Base-by-base conservation (phyloP, 495 filamentous ascomycete species). In the Penicillium turbatum region DNA sequence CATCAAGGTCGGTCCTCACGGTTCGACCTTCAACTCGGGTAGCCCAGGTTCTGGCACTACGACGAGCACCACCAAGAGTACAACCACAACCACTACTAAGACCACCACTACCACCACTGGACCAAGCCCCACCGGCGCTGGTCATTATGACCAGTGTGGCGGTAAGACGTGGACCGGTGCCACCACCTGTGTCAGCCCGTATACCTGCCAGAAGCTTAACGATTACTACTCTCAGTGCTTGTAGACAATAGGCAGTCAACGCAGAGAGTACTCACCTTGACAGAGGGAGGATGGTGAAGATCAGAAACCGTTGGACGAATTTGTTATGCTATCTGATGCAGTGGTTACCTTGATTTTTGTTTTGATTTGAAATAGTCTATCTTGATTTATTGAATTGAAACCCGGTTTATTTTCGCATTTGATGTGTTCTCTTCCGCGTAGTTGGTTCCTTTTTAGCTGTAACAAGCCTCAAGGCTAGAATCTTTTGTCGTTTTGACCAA, bases 1-100 rank as follows among this genome's bases (percentile, higher is more conserved):
- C 74, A 85, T 89, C 68, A 80, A 83, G 68, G 81, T 81, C 57
- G 86, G 86, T 19, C 79, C 82, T 21, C 78, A 88, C 50, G 80
- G 79, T 64, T 83, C 82, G 17, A 88, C 85, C 61, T 82, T 83
- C 64, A 12, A 11, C 17, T 53, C 54, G 6, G 15, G 21, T 15
- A 41, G 24, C 46, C 48, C 61, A 6, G 54, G 55, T 10, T 44
- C 54, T 4, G 24, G 40, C 8, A 42, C 50, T 47, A 58, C 62
- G 21, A 24, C 21, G 2, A 24, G 21, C n/a, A 57, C 41, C 17
- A 53, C 55, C 5, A 53, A 51, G 5, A 47, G 40, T 9, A 57
- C 47, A 19, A 52, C 30, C 19, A 40, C 11, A 11, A 64, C 56
- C 19, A 64, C 63, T 19, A 54, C 65, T 13, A 59, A 49, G 2